Evolutionary conservation across 1,284 basidiomycete species (phyloP).

Genomic region (Fereydounia khargensis): DNA sequence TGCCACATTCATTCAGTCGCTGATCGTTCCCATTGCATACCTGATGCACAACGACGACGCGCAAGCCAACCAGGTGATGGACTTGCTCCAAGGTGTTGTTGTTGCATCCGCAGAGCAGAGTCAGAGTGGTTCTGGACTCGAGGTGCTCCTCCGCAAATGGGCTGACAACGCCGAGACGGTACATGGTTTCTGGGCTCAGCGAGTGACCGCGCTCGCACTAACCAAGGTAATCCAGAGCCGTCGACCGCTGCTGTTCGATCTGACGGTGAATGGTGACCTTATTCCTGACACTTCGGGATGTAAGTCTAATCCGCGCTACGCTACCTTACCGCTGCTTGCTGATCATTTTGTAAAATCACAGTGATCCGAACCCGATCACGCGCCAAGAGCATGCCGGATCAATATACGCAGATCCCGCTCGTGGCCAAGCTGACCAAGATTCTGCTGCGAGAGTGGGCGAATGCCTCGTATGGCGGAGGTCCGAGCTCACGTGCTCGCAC

Average conservation of each 20-base stretch:
- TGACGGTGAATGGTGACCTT: conserved; percentile 87
- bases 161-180: conserved; percentile 89
- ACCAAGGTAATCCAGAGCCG: conserved; percentile 72
- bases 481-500: conserved; percentile 14
- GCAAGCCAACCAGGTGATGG: conserved; percentile 36
- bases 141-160: conserved; percentile 83
- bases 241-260: conserved; percentile 66
- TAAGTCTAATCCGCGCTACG: neutral
- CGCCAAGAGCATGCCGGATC: conserved; percentile 67
- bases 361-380: conserved; percentile 90
- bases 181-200: conserved; percentile 76
- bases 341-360: too few relatives aligned
- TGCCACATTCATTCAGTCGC: conserved; percentile 74
- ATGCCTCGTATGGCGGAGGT: conserved; percentile 47
- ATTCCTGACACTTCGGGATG: conserved; percentile 62
- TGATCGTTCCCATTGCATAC: conserved; percentile 89
- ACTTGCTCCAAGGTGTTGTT: conserved; percentile 60
- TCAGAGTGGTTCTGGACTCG: conserved; percentile 65
- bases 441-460: conserved; percentile 75
- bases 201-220: conserved; percentile 70
- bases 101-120: conserved; percentile 3
- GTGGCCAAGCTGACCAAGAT: conserved; percentile 87
- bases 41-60: conserved; percentile 77
- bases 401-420: conserved; percentile 82
- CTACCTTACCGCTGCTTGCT: neutral